Evolutionary conservation across 176 grass and related monocot species (phyloP), one percentile per base, ranked within the genome.

Genomic region (Cymbopogon citratus): DNA sequence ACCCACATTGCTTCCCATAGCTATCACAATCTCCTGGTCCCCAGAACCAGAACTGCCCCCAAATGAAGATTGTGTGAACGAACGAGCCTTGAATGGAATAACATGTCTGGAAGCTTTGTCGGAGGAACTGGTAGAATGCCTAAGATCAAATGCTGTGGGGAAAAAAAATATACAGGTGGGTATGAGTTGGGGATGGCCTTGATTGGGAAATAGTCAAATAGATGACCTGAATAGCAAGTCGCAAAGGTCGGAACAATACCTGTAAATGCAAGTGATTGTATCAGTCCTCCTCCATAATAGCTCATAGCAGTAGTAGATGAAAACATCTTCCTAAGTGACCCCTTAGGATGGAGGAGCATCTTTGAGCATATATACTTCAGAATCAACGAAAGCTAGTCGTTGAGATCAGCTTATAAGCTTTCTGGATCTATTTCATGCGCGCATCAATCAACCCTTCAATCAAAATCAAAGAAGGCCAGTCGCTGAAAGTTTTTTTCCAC

Each of bases 1-100:
- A 0, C 95, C 92, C 43, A 97, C 87, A 69, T 97, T 97, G 84
- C 95, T 92, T 2, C 95, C 95, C 52, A 97, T 72, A 28, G 95
- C 95, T 66, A 97, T 92, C 60, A 94, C 95, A 49, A 97, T 78
- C 78, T 97, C 95, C 13, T 97, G 86, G 45, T 89, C 83, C 3
- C 64, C 26, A 23, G 87, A 88, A n/a, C 64, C 26, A 23, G 87
- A 33, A n/a, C 77, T 61, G 36, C 71, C 70, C n/a, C 36, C 21
- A 12, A 19, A 3, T 7, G 87, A 85, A 83, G 8, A 85, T 33
- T 69, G 69, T 3, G 72, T 35, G 62, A 80, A 85, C 6, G 82
- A 62, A 65, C 59, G 85, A 27, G 40, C 28, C 10, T 72, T 54
- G 49, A 5, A 61, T 3, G 34, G 65, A 25, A 84, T 31, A 10